A percentile compares a stretch with the other conserved stretches of the same genome.
Evolutionary conservation across 805 yeast species (phyloP).

Genomic region (Saccharomycopsis sp.): DNA sequence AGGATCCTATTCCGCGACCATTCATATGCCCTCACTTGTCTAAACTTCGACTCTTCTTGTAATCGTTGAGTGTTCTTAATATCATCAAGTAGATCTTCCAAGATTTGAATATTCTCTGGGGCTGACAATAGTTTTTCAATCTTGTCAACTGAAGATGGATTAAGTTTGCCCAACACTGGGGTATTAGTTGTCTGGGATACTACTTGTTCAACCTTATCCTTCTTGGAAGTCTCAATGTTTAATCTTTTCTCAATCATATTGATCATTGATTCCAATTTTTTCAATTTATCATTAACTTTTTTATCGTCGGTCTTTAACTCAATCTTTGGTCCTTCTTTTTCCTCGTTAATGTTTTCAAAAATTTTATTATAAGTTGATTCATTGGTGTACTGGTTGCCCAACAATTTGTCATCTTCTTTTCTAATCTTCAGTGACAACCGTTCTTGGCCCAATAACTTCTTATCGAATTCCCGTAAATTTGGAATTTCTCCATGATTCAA

Average conservation of each 20-base stretch:
- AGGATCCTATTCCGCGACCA: slow-evolving; percentile 19
- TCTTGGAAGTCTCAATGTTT: neutral
- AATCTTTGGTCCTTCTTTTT: neutral
- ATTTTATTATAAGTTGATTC: slow-evolving; percentile 9
- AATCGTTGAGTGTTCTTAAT: slow-evolving; percentile 13
- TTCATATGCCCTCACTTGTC: slow-evolving; percentile 18
- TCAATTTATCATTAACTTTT: slow-evolving; percentile 1
- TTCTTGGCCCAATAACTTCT: neutral
- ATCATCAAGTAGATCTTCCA: slow-evolving; percentile 16
- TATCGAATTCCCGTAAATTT: neutral
- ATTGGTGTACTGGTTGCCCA: slow-evolving; percentile 9
- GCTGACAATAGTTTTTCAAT: slow-evolving; percentile 12
- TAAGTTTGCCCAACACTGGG: neutral
- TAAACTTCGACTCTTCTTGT: slow-evolving; percentile 11
- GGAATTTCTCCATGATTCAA: neutral
- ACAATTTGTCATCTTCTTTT: slow-evolving; percentile 1
- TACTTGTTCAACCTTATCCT: neutral
- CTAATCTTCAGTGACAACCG: neutral
- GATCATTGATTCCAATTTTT: slow-evolving; percentile 10
- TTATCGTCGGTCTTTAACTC: neutral
- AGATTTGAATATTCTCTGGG: slow-evolving; percentile 16
- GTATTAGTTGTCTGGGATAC: neutral
- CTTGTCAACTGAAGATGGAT: slow-evolving; percentile 1
- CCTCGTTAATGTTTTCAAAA: slow-evolving; percentile 1
- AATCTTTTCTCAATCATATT: slow-evolving; percentile 9